Base-by-base conservation (phyloP, 2,329 filamentous ascomycete genomes). In the Colletotrichum tabaci region DNA sequence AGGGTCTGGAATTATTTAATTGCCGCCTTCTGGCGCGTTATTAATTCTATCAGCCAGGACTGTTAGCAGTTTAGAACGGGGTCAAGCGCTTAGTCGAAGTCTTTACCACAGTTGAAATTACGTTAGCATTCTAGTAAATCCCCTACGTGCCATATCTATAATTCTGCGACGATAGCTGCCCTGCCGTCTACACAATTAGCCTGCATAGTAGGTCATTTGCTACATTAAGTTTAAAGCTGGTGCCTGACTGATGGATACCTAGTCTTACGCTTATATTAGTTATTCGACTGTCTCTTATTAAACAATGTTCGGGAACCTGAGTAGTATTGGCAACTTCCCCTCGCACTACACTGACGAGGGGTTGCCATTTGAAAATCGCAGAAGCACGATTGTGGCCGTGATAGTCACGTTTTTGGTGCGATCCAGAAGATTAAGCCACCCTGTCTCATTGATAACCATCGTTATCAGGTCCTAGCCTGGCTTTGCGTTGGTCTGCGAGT, bases 231-330 rank as follows among this genome's bases (percentile, higher is more conserved):
- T 8, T 26, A 23, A 23, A 15, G 15, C 26, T 2, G 26, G 4
- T n/a, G 30, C 5, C 52, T 12, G 52, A 3, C 26, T 21, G 4
- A 56, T 35, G 18, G 4, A 38, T 2, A 38, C 6, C 52, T n/a
- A 38, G 30, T 6, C 16, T 38, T 16, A 56, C 3, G 8, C 16
- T 12, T 9, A 21, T 16, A 16, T 7, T 21, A 9, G 13, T n/a
- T 7, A 21, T 38, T 6, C 26, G 26, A 13, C 7, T 5, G 16
- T 13, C 26, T 38, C 52, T 38, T 26, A 15, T 4, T 16, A 2
- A 38, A 69, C 16, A 8, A 64, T 65, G 66, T 69, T 58, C 46
- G 66, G 61, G 44, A 69, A 69, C 42, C 46, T 69, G 9, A 69
- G 60, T 9, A 40, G 61, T 10, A 5, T 38, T 12, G 66, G 66